Evolutionary conservation across 805 yeast genomes (phyloP), one percentile per base, ranked within the genome.

Genomic region (Suhomyces xylopsoci): DNA sequence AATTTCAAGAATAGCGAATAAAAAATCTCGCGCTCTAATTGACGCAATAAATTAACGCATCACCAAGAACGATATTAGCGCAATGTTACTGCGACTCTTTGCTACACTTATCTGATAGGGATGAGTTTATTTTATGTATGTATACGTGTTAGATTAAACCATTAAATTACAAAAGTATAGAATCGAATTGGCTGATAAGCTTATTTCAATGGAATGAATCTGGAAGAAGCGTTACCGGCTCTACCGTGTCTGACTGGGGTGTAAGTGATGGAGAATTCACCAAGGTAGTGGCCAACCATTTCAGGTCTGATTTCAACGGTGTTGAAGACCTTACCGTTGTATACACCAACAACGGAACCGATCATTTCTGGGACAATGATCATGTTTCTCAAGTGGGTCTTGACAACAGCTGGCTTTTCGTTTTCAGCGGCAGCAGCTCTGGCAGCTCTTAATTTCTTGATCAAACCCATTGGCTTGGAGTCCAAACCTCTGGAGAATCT

Each of bases 211-310:
- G 92, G 91, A 73, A 85, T 84, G 85, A 87, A 87, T 79, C 88
- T 79, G 78, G 78, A 80, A 73, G 79, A 88, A 80, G 80, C 88
- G 82, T 82, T 81, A 86, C 92, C 96, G 71, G 96, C 92, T 84
- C 94, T 87, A 87, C 97, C 97, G 85, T 96, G 99, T 85, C 96
- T 90, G 78, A 93, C 97, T 77, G 99, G 99, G 80, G 96, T 89
- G 86, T 94, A 94, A 71, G 99, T 84, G 81, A 94, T 94, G 73
- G 99, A 93, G 90, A 94, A 94, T 85, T 94, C 99, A 83, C 97
- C 99, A 73, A 94, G 89, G 96, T 94, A 94, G 88, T 93, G 97
- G 78, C 99, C 98, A 77, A 93, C 92, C 99, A 94, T 94, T 85
- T 94, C 99, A 74, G 99, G 97, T 80, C 83, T 91, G 81, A 94